These are phyloP conservation scores for Podospora pseudopauciseta DNA, from an alignment of 495 filamentous ascomycete species.

Conservation along the genomic window DNA sequence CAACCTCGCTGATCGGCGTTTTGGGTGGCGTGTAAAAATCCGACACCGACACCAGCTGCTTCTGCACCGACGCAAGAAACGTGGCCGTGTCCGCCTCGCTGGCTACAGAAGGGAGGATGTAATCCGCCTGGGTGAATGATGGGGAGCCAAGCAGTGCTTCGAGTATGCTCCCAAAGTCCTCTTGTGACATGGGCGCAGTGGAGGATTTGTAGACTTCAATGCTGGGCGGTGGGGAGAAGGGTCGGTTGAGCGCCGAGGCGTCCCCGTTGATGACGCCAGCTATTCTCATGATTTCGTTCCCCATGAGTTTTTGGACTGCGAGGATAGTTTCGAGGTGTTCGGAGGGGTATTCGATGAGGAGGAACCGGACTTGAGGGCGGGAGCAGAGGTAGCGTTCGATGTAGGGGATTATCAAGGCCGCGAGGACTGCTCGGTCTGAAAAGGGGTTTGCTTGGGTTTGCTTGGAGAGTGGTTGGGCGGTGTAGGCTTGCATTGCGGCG, in stretches of 20 bases:
- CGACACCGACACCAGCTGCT: constrained; percentile 36
- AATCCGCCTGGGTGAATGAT: constrained; percentile 42
- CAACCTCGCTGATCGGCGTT: background rate
- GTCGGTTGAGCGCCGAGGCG: constrained; percentile 10
- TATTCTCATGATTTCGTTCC: constrained; percentile 41
- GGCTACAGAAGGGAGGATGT: constrained; percentile 39
- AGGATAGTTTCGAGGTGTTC: constrained; percentile 45
- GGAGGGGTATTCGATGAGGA: constrained; percentile 46
- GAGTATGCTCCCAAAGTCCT: background rate
- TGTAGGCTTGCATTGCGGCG: constrained; percentile 48
- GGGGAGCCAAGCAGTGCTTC: constrained; percentile 17
- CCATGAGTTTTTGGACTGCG: constrained; percentile 42
- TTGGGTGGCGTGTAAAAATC: constrained; percentile 32
- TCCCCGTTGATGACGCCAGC: constrained; percentile 40
- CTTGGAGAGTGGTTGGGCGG: constrained; percentile 39
- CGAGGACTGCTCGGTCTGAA: constrained; percentile 40
- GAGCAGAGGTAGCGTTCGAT: constrained; percentile 42
- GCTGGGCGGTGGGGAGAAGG: constrained; percentile 8
- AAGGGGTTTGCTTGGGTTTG: constrained; percentile 47
- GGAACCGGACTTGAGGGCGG: constrained; percentile 39
- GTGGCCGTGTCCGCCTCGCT: constrained; percentile 38
- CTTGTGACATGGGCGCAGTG: background rate
- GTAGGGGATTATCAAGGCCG: constrained; percentile 44
- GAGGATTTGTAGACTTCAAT: background rate
- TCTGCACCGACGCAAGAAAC: constrained; percentile 40